phyloP scores from a whole-genome alignment of 2,329 filamentous ascomycete genomes.

The Aspergillus piperis region DNA sequence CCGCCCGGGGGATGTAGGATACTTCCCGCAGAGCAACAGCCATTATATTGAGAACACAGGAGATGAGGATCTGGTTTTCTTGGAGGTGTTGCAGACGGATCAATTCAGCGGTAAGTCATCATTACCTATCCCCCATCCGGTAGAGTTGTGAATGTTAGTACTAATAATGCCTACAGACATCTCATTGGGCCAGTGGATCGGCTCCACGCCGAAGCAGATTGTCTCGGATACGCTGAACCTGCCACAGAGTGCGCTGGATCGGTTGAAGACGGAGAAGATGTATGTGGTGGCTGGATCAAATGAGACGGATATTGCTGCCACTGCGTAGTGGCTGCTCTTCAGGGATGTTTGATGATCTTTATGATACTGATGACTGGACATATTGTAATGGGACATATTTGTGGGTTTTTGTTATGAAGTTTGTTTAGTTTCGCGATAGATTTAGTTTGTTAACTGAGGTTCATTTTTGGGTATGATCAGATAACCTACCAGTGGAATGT shows the following conservation, averaged over 20 bases:
- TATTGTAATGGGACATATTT: too few species aligned
- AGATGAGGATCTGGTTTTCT: conserved; percentile 72
- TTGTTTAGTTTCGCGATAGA: too few species aligned
- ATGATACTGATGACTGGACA: not conserved
- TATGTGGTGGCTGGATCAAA: conserved; percentile 42
- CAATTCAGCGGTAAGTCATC: conserved; percentile 54
- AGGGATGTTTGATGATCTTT: not conserved
- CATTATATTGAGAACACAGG: conserved; percentile 79
- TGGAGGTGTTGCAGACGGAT: conserved; percentile 73
- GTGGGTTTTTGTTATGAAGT: too few species aligned
- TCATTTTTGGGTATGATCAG: too few species aligned
- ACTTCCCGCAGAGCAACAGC: conserved; percentile 75
- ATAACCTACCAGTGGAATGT: too few species aligned
- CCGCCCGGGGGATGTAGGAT: conserved; percentile 71
- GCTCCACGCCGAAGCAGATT: conserved; percentile 58
- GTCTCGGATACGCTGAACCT: conserved; percentile 58
- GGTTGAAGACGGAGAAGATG: conserved; percentile 50
- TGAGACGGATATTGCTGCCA: not conserved
- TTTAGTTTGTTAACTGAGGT: too few species aligned
- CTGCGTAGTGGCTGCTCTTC: not conserved
- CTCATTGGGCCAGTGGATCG: conserved; percentile 52
- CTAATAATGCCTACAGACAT: conserved; percentile 43
- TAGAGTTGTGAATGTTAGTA: not conserved
- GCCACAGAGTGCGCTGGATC: conserved; percentile 40
- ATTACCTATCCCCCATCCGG: not conserved